Conservation (phyloP, 2,329 filamentous ascomycete species). For the Fusarium nisikadoi region DNA sequence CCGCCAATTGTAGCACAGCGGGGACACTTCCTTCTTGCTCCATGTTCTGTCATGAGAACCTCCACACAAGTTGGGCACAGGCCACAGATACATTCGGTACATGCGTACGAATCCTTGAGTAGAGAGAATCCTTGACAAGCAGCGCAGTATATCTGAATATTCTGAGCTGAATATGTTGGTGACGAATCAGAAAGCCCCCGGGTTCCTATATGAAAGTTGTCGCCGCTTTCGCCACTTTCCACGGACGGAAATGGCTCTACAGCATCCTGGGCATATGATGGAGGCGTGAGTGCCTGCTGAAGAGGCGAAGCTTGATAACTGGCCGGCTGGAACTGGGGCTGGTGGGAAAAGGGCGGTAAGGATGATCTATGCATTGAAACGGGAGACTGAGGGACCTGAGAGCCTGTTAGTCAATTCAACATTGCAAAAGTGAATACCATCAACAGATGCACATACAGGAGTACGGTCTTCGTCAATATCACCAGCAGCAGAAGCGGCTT, state of each 20-base stretch:
- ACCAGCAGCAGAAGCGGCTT: slow-evolving; percentile 85
- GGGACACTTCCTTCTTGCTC: slow-evolving; percentile 80
- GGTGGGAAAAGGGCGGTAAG: slow-evolving; percentile 66
- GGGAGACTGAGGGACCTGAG: slow-evolving; percentile 71
- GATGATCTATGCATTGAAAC: slow-evolving; percentile 72
- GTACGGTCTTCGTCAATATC: slow-evolving; percentile 91
- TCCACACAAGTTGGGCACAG: slow-evolving; percentile 90
- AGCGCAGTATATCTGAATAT: slow-evolving; percentile 91
- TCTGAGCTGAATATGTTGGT: slow-evolving; percentile 76
- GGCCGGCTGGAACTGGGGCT: slow-evolving; percentile 70
- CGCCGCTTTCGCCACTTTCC: slow-evolving; percentile 78
- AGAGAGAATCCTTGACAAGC: slow-evolving; percentile 82
- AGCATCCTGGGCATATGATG: slow-evolving; percentile 72
- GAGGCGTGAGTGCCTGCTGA: slow-evolving; percentile 89
- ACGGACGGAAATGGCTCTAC: slow-evolving; percentile 89
- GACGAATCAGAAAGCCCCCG: slow-evolving; percentile 77
- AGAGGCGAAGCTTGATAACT: slow-evolving; percentile 90
- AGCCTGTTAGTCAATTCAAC: slow-evolving; percentile 37
- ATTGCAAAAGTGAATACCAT: neutral
- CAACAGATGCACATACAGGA: slow-evolving; percentile 64
- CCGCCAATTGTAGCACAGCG: slow-evolving; percentile 82
- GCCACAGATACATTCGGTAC: slow-evolving; percentile 95
- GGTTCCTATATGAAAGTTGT: slow-evolving; percentile 76
- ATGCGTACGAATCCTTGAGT: slow-evolving; percentile 88
- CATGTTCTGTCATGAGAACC: slow-evolving; percentile 79